Evolutionary conservation across 257 asterid genomes (phyloP), one percentile per base, ranked within the genome.

Genomic region (Oldenlandia corymbosa): DNA sequence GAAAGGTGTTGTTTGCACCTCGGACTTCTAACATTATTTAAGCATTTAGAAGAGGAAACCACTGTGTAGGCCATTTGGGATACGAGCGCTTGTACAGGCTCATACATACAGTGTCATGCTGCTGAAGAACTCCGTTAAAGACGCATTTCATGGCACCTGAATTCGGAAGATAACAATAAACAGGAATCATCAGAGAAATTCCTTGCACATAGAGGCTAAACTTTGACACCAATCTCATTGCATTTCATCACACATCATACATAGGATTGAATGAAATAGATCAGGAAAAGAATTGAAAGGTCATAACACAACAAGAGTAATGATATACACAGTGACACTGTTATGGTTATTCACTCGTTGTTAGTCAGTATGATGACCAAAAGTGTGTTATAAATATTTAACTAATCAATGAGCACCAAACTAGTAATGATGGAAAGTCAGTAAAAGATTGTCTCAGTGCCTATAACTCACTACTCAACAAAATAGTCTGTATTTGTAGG

Each of bases 141-240:
- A 87, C 71, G 77, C 96, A 82, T 66, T 93, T 93, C 99, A 93
- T 93, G 36, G 94, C 91, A 71, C 99, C 99, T 92, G 85, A 30
- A 57, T 58, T 26, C 39, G 39, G 46, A 26, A 51, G 14, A 17
- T 30, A 23, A 28, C 31, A 24, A 31, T 28, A 16, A 36, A 36
- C 20, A 8, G 12, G 4, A 1, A 21, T 23, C 20, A 23, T 24
- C 11, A 48, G 14, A 11, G 41, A 24, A 39, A 34, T 13, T 54
- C 4, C 30, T 11, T 26, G 4, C 10, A 51, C 24, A 39, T 18
- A 9, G 9, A 21, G 41, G 12, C 16, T 59, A 59, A 37, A 26
- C 50, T 59, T 39, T 2, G 30, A 32, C 26, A 28, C 32, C 9
- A 14, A 45, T 56, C 47, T 39, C 10, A 21, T 24, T 20, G 42